These are phyloP conservation scores for Fusarium chuoi DNA, from an alignment of 2,329 filamentous ascomycete species.

Conservation along the genomic window DNA sequence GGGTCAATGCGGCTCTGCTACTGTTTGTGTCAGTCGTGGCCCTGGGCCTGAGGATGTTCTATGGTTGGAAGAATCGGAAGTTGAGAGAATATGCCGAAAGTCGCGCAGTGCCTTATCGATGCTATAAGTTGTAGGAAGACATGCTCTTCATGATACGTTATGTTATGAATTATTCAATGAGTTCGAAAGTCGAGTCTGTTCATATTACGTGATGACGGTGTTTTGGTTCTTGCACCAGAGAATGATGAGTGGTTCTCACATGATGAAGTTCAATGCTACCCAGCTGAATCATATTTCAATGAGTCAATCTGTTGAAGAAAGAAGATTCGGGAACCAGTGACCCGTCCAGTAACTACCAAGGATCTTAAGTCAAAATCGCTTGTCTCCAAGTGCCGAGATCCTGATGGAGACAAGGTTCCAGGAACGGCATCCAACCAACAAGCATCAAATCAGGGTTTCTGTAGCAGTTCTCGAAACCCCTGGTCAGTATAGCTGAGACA, in stretches of 20 bases:
- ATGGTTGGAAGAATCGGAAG: slow-evolving; percentile 58
- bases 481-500: slow-evolving; percentile 12
- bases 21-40: slow-evolving; percentile 68
- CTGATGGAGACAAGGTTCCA: slow-evolving; percentile 12
- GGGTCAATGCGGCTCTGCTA: slow-evolving; percentile 70
- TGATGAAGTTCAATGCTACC: neutral
- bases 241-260: neutral
- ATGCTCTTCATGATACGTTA: neutral
- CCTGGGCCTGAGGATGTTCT: slow-evolving; percentile 65
- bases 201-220: neutral
- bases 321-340: neutral
- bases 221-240: neutral
- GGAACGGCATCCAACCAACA: slow-evolving; percentile 9
- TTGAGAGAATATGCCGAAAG: slow-evolving; percentile 47
- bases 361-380: neutral
- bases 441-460: slow-evolving; percentile 13
- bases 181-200: neutral
- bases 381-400: slow-evolving; percentile 23
- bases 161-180: slow-evolving; percentile 3
- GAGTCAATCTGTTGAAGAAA: neutral
- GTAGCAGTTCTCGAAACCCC: slow-evolving; percentile 8
- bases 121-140: slow-evolving; percentile 53
- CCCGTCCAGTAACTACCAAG: neutral
- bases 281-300: neutral
- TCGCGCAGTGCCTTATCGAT: slow-evolving; percentile 48